A percentile compares a stretch with the other conserved stretches of the same genome.
Conservation (phyloP, 2,329 filamentous ascomycete species). For the Xenoacremonium recifei region DNA sequence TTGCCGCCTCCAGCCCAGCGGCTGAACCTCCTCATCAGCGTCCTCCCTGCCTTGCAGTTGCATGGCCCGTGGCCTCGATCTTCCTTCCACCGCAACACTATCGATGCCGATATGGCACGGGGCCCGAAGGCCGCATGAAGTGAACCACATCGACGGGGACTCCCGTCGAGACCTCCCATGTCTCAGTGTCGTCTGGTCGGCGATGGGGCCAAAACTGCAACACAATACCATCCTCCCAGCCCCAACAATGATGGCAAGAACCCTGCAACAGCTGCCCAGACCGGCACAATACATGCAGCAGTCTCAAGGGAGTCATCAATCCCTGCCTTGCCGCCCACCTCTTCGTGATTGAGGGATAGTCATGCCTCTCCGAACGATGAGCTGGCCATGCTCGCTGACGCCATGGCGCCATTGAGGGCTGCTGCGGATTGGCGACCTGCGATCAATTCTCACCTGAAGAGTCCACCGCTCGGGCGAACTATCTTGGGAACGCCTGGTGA, state of each 20-base stretch:
- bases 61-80: background rate
- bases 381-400: constrained; percentile 19
- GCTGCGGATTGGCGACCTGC: constrained; percentile 10
- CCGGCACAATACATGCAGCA: no score
- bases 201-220: background rate
- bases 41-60: background rate
- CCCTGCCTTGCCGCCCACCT: constrained; percentile 7
- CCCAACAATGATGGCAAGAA: constrained; percentile 27
- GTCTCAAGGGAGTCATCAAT: constrained; percentile 15
- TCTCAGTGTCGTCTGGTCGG: background rate
- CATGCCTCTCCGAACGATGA: constrained; percentile 18
- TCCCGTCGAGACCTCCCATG: background rate
- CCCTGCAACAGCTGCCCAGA: constrained; percentile 24
- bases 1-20: constrained; percentile 5
- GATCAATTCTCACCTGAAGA: constrained; percentile 8
- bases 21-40: background rate
- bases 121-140: background rate
- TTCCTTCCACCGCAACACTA: background rate
- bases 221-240: constrained; percentile 11
- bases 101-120: background rate
- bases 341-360: constrained; percentile 12
- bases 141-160: background rate
- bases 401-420: constrained; percentile 16
- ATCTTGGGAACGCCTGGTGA: constrained; percentile 12
- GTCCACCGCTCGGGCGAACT: constrained; percentile 18